phyloP scores from a whole-genome alignment of 2,329 filamentous ascomycete species.

The Arachnomyces sp. region DNA sequence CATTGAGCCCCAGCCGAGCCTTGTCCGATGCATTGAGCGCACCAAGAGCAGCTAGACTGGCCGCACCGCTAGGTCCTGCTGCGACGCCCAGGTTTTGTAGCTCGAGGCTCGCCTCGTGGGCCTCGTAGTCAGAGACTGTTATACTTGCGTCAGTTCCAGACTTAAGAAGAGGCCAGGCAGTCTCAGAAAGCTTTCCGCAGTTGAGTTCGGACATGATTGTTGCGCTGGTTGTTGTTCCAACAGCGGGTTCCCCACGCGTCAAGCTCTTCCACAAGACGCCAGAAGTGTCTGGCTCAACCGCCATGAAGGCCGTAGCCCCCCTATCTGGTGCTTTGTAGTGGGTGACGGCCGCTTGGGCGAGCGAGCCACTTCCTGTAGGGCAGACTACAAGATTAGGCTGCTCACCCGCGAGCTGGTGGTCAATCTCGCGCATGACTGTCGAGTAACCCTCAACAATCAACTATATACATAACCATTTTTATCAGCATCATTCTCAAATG shows the following conservation, averaged over 20 bases:
- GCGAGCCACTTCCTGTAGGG: conserved; percentile 65
- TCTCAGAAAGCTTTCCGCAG: conserved; percentile 60
- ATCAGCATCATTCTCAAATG: too few relatives aligned
- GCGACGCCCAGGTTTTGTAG: conserved; percentile 42
- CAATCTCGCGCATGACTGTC: conserved; percentile 63
- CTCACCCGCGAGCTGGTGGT: conserved; percentile 48
- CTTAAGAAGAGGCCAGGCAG: conserved; percentile 56
- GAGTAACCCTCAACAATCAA: conserved; percentile 74
- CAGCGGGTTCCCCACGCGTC: conserved; percentile 38
- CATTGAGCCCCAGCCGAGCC: conserved; percentile 30
- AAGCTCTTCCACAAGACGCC: conserved; percentile 46
- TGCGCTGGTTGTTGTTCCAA: conserved; percentile 45
- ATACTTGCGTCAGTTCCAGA: conserved; percentile 54
- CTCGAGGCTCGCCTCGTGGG: conserved; percentile 51
- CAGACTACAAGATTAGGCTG: conserved; percentile 48
- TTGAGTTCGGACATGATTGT: conserved; percentile 71
- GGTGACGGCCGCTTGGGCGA: conserved; percentile 60
- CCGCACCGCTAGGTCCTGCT: conserved; percentile 58
- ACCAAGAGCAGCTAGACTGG: conserved; percentile 49
- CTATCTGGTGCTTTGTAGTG: conserved; percentile 50
- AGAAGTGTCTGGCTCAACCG: conserved; percentile 63
- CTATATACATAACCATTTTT: too few relatives aligned
- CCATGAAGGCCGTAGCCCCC: conserved; percentile 43
- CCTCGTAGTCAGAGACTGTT: conserved; percentile 55
- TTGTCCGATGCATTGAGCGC: conserved; percentile 25